Evolutionary conservation across 2,329 filamentous ascomycete genomes (phyloP), one percentile per base, ranked within the genome.

Genomic region (Gremmenia infestans): DNA sequence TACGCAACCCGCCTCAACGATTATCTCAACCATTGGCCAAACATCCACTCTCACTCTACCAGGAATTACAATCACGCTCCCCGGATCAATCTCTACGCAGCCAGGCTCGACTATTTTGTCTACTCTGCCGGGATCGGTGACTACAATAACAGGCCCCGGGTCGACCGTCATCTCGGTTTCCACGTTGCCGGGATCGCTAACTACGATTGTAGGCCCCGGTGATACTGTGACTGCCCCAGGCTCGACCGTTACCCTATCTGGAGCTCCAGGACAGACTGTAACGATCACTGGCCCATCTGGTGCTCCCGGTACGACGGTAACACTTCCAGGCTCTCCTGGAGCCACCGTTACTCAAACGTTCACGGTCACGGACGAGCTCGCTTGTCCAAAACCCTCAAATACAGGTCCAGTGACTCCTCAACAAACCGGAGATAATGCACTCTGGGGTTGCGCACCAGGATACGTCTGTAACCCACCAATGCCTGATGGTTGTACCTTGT

Each of bases 371-470:
- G 9, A 56, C 8, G 25, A 54, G 32, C 19, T 60, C 11, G 54
- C 54, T 12, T 67, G 65, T 45, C 61, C 63, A 15, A 59, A 60
- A 12, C 66, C 67, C 7, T 61, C 66, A 11, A 64, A 66, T 19
- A 56, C 56, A 4, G 58, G 39, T 7, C 50, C 61, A 37, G 62
- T 64, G 8, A 53, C 35, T 11, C 65, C 65, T 36, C 65, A 68
- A 58, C 60, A 59, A 39, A 58, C 62, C 9, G 61, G 64, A 2
- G 40, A 48, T 2, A 58, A 67, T 50, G 70, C 70, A 32, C 70
- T 70, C 11, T 76, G 73, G 72, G 75, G 75, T 42, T 77, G 75
- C 55, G 66, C 71, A 37, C 74, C 75, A 14, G 74, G 73, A 15
- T 73, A 63, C 47, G 63, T 77, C 17, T 77, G 75, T 51, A 69